phyloP scores from a whole-genome alignment of 768 basidiomycete genomes.

The Tricholoma bakamatsutake region DNA sequence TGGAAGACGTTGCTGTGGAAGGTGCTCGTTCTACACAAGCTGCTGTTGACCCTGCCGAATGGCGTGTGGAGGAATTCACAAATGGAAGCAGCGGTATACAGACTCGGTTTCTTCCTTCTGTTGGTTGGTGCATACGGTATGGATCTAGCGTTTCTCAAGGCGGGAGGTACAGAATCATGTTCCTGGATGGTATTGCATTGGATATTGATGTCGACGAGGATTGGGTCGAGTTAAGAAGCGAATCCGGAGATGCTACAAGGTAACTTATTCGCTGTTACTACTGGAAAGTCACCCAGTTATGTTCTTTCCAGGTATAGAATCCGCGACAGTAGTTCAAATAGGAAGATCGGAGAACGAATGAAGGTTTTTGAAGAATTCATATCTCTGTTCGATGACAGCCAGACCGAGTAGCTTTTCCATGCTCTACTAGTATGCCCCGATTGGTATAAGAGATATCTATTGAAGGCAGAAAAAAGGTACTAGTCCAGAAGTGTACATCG shows the following conservation, averaged over 20 bases:
- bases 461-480: no score
- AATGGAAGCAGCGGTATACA: conserved; percentile 14
- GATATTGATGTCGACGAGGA: conserved; percentile 41
- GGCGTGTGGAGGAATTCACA: conserved; percentile 12
- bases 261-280: conserved; percentile 10
- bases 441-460: not conserved
- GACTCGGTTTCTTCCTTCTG: conserved; percentile 33
- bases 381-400: conserved; percentile 31
- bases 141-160: conserved; percentile 31
- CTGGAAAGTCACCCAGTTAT: not conserved
- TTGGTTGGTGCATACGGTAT: conserved; percentile 40
- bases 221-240: conserved; percentile 28
- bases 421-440: not conserved
- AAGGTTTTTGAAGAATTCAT: conserved; percentile 37
- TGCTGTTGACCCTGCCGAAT: conserved; percentile 1
- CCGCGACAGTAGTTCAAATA: conserved; percentile 25
- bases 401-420: not conserved
- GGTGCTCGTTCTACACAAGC: not conserved
- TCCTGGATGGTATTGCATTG: conserved; percentile 32
- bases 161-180: conserved; percentile 39
- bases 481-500: no score
- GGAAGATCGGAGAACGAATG: conserved; percentile 33
- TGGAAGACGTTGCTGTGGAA: not conserved
- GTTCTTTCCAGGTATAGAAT: conserved; percentile 25
- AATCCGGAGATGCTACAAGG: conserved; percentile 23